These are phyloP conservation scores for Hyparrhenia diplandra DNA, from an alignment of 176 grass and related monocot species.

Conservation along the genomic window DNA sequence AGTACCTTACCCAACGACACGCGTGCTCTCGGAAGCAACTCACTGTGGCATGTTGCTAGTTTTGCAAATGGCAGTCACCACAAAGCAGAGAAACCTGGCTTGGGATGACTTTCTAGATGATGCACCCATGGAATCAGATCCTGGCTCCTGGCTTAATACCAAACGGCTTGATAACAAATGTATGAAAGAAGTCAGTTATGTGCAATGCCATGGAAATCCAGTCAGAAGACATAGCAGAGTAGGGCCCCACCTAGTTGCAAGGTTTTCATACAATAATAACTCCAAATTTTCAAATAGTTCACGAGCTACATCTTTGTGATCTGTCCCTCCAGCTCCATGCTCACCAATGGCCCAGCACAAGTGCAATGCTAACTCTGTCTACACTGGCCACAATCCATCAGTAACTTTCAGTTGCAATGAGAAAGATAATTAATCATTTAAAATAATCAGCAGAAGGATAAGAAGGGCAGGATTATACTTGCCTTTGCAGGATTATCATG, in stretches of 20 bases:
- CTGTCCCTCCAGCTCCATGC: slow-evolving; percentile 74
- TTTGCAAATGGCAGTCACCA: slow-evolving; percentile 90
- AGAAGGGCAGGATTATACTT: slow-evolving; percentile 21
- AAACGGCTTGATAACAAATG: slow-evolving; percentile 59
- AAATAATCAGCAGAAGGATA: not conserved
- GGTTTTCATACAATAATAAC: slow-evolving; percentile 85
- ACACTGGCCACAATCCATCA: slow-evolving; percentile 7
- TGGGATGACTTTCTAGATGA: slow-evolving; percentile 69
- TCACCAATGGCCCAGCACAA: slow-evolving; percentile 97
- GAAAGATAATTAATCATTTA: not conserved
- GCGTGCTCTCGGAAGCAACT: slow-evolving; percentile 80
- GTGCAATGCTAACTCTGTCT: slow-evolving; percentile 92
- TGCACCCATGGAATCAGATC: slow-evolving; percentile 58
- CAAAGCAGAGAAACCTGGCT: slow-evolving; percentile 90
- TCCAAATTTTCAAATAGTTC: slow-evolving; percentile 93
- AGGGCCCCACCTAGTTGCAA: slow-evolving; percentile 68
- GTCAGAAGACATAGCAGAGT: not conserved
- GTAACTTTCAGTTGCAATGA: slow-evolving; percentile 2
- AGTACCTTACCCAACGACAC: slow-evolving; percentile 82
- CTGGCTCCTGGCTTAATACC: slow-evolving; percentile 65
- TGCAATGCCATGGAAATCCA: not conserved
- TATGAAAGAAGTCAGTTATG: slow-evolving; percentile 30
- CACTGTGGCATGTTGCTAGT: slow-evolving; percentile 86
- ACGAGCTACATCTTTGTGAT: slow-evolving; percentile 80
- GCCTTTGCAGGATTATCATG: slow-evolving; percentile 85